Percentiles rank a stretch among this genome's conserved stretches.
Conservation (phyloP, 441 rosid species). For the Euphorbia corollata region DNA sequence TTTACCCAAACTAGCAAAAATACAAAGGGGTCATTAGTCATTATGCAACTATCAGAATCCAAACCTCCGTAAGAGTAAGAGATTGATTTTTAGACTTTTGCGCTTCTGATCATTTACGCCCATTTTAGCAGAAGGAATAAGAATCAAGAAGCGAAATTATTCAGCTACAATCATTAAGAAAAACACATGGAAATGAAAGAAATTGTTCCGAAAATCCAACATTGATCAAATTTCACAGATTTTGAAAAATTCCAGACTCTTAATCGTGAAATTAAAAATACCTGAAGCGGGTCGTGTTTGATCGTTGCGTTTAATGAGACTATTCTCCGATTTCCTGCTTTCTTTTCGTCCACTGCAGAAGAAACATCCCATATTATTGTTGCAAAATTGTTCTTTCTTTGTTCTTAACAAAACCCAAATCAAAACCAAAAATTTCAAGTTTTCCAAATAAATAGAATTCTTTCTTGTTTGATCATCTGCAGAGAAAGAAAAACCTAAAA, state of each 20-base stretch:
- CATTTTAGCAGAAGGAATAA: constrained; percentile 2
- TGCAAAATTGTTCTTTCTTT: constrained; percentile 8
- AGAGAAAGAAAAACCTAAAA: background rate
- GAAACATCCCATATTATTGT: constrained; percentile 53
- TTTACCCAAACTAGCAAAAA: constrained; percentile 18
- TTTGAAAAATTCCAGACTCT: background rate
- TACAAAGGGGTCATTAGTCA: constrained; percentile 2
- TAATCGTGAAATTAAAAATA: constrained; percentile 14
- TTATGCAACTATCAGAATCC: constrained; percentile 9
- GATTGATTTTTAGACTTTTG: background rate
- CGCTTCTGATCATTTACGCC: background rate
- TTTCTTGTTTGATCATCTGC: background rate
- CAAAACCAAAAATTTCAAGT: background rate
- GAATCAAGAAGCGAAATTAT: background rate
- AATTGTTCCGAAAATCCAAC: background rate
- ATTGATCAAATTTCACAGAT: background rate
- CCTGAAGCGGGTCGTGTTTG: constrained; percentile 38
- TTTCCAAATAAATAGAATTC: background rate
- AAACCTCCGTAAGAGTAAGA: background rate
- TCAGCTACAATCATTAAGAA: background rate
- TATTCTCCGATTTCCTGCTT: constrained; percentile 30
- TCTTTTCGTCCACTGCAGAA: constrained; percentile 35
- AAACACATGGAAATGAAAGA: background rate
- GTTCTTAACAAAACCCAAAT: background rate
- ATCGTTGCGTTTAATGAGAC: constrained; percentile 24